phyloP scores from a whole-genome alignment of 2,329 filamentous ascomycete genomes.

The Cyclaneusma minus region DNA sequence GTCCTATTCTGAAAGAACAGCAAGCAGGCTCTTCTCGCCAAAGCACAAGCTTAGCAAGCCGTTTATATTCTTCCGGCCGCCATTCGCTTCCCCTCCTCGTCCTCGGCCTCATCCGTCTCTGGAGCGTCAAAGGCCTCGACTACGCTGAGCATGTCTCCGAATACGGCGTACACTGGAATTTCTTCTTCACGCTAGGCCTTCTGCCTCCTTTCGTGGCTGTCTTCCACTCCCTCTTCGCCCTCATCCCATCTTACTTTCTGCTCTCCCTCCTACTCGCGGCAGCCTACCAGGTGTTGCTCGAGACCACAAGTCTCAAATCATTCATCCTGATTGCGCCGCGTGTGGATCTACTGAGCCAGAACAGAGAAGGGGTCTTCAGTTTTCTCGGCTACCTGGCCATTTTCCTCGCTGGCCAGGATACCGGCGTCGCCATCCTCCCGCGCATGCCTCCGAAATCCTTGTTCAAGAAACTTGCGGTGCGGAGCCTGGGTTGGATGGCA shows the following conservation, averaged over 20 bases:
- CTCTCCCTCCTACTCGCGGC: constrained; percentile 55
- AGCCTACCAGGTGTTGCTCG: constrained; percentile 60
- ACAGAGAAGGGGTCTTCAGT: constrained; percentile 89
- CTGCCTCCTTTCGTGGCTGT: constrained; percentile 79
- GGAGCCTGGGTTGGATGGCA: constrained; percentile 50
- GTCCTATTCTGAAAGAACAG: constrained; percentile 59
- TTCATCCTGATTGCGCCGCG: constrained; percentile 76
- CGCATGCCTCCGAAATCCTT: constrained; percentile 32
- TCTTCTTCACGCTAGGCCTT: constrained; percentile 90
- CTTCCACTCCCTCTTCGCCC: constrained; percentile 54
- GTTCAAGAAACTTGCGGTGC: constrained; percentile 45
- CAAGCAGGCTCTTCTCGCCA: constrained; percentile 35
- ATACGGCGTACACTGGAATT: constrained; percentile 99
- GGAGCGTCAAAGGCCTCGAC: constrained; percentile 84
- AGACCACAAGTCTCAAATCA: constrained; percentile 61
- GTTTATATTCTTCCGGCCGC: constrained; percentile 52
- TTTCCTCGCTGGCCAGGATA: constrained; percentile 76
- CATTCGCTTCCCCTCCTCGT: constrained; percentile 73
- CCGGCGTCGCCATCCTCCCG: constrained; percentile 67
- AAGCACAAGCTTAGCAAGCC: constrained; percentile 31
- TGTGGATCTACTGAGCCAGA: constrained; percentile 67
- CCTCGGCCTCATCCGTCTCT: constrained; percentile 65
- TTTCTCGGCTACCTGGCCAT: constrained; percentile 90
- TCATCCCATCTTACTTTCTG: constrained; percentile 62
- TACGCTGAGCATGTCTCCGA: constrained; percentile 96